Base-by-base conservation (phyloP, 2,329 filamentous ascomycete genomes). In the Xylariaceae sp. region DNA sequence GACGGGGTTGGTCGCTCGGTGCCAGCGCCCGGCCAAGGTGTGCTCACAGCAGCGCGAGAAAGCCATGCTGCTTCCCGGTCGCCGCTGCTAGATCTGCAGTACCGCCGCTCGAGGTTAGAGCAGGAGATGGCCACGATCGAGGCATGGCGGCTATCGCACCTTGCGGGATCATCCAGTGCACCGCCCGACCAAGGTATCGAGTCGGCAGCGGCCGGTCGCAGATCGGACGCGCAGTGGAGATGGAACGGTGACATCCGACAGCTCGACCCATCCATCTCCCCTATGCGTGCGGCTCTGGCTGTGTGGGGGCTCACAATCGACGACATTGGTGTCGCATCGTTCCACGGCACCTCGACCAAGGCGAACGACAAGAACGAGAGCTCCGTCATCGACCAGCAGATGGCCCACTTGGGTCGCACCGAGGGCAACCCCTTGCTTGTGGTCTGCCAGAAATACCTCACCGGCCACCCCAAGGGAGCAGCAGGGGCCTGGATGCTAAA, bases 361-460 rank as follows among this genome's bases (percentile, higher is more conserved):
- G 92, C 92, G 53, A 98, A 98, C 65, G 92, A 98, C 73, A 97
- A 97, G 82, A 98, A 98, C 67, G 92, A 98, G 66, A 97, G 92
- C n/a, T 89, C 89, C 38, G 92, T 96, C 59, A 85, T 98, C 55
- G 96, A 90, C 73, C 81, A 96, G 64, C 94, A 98, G 68, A 80
- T 98, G 66, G 81, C 83, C 55, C 94, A 98, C 61, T 82, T 98
- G 37, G 92, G 92, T 51, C 86, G 92, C 55, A 84, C 83, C 67
- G 95, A 96, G 81, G 92, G 94, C 58, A 98, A 98, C 59, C 89
- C 92, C 21, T 73, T 98, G 11, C 69, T 97, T 50, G 92, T 89
- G 71, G 88, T 98, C 63, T 98, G 96, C 85, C 92, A 98, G 70
- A 98, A 98, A 69, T 97, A 94, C 65, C 81, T 98, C 46, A 98